Percentiles rank a stretch among this genome's conserved stretches.
phyloP scores from a whole-genome alignment of 106 monocot genomes.

The Acanthochlamys bracteata region DNA sequence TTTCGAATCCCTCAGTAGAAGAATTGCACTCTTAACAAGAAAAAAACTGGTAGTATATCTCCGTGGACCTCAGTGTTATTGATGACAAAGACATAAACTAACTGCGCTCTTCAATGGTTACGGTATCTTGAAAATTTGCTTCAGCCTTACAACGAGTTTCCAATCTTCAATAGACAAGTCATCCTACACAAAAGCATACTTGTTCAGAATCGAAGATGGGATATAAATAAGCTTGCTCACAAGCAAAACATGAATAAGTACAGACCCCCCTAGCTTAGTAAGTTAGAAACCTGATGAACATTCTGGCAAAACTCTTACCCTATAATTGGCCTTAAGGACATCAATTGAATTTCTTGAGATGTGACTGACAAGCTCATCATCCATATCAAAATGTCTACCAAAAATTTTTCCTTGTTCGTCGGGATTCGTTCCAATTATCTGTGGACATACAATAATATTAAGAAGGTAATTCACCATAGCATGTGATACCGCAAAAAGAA shows the following conservation, averaged over 20 bases:
- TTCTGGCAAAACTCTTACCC: slow-evolving; percentile 33
- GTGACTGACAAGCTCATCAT: slow-evolving; percentile 91
- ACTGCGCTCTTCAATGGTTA: slow-evolving; percentile 11
- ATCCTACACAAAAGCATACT: slow-evolving; percentile 69
- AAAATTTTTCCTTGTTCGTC: slow-evolving; percentile 80
- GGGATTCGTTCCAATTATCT: slow-evolving; percentile 58
- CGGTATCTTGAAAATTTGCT: slow-evolving; percentile 61
- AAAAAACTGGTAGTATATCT: no score
- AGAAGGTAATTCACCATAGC: not conserved
- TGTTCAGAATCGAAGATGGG: no score
- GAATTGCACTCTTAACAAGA: no score
- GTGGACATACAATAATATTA: not conserved
- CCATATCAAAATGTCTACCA: slow-evolving; percentile 84
- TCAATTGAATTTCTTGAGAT: slow-evolving; percentile 92
- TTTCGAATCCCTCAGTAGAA: no score
- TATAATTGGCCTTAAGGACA: slow-evolving; percentile 70
- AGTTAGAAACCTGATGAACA: not conserved
- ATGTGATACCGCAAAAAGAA: not conserved
- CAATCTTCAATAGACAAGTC: slow-evolving; percentile 70
- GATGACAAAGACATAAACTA: no score
- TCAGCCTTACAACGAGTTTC: slow-evolving; percentile 61
- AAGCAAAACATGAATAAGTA: no score
- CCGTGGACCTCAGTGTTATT: no score
- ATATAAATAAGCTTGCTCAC: no score
- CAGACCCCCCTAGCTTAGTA: no score